phyloP scores from a whole-genome alignment of 2,329 filamentous ascomycete genomes.

The Pyrenochaeta sp. region DNA sequence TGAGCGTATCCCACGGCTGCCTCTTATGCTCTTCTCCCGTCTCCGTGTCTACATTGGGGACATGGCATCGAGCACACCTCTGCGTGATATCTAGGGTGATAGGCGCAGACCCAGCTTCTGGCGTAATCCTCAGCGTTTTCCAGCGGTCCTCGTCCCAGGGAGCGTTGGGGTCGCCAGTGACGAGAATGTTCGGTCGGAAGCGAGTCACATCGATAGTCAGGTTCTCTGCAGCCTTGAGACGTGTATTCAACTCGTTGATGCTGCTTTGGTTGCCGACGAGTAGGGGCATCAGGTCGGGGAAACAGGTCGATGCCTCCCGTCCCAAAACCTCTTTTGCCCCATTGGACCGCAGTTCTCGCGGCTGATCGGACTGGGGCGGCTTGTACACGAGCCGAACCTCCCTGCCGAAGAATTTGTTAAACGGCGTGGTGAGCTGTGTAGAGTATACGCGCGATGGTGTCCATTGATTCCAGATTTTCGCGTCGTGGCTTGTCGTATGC shows the following conservation, averaged over 20 bases:
- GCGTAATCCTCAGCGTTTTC: constrained; percentile 63
- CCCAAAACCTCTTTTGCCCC: constrained; percentile 64
- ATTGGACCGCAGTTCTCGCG: constrained; percentile 64
- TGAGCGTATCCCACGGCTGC: constrained; percentile 69
- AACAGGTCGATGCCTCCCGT: constrained; percentile 62
- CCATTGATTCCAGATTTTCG: constrained; percentile 66
- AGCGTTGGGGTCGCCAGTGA: constrained; percentile 57
- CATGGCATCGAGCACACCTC: constrained; percentile 67
- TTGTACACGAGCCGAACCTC: constrained; percentile 69
- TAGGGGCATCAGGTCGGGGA: constrained; percentile 68
- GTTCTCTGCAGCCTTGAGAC: constrained; percentile 56
- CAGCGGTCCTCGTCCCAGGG: constrained; percentile 71
- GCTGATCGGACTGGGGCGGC: constrained; percentile 58
- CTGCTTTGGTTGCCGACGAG: constrained; percentile 65
- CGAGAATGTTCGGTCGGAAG: constrained; percentile 71
- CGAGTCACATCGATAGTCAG: constrained; percentile 64
- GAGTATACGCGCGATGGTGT: constrained; percentile 67
- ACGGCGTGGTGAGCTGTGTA: constrained; percentile 60
- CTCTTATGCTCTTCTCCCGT: constrained; percentile 66
- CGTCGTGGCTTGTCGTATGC: constrained; percentile 60
- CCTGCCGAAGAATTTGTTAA: constrained; percentile 65
- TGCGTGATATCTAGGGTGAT: constrained; percentile 66
- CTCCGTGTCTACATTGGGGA: constrained; percentile 72
- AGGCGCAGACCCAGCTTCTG: constrained; percentile 14
- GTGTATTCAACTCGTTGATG: constrained; percentile 65